Evolutionary conservation across 2,329 filamentous ascomycete genomes (phyloP), one percentile per base, ranked within the genome.

Genomic region (Aspergillus puulaauensis): DNA sequence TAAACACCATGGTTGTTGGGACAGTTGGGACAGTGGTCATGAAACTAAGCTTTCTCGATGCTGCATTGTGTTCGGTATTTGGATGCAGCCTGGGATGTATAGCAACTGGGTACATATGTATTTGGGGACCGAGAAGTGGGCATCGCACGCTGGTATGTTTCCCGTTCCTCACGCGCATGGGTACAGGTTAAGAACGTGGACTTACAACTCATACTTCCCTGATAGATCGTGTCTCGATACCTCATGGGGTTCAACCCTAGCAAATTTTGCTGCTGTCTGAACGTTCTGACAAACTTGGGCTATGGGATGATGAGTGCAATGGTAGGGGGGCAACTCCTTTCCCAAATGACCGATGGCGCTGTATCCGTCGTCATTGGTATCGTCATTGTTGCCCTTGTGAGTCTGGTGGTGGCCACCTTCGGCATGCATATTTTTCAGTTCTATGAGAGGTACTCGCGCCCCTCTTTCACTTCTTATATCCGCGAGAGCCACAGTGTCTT

Each of bases 241-340:
- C 75, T 76, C 48, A 76, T 78, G 74, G 76, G 76, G 6, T 78
- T 77, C 59, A 77, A 73, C 40, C 75, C 76, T 9, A 73, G 69
- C 58, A 77, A 76, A 61, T 60, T 77, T 35, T 74, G 65, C 66
- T 76, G 68, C 61, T 64, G 70, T 4, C 62, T 79, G 23, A 78
- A 78, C 50, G 68, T 79, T 15, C 65, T 79, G 33, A 75, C 76
- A 50, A 76, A 76, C 64, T 51, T 77, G 17, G 77, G 77, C 14
- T 79, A 76, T 45, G 71, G 74, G 33, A 77, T 78, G 67, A 71
- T 79, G 54, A 76, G 75, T 62, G 69, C 69, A 37, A 72, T 77
- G 27, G 68, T 78, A n/a, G 76, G 74, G 44, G 77, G 77, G 5
- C 76, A 79, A 56, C 68, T 79, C n/a, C 66, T 79, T 17, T 78